A percentile compares a stretch with the other conserved stretches of the same genome.
Evolutionary conservation across 208 protist species (phyloP).

Genomic region (Phytomonas francai): DNA sequence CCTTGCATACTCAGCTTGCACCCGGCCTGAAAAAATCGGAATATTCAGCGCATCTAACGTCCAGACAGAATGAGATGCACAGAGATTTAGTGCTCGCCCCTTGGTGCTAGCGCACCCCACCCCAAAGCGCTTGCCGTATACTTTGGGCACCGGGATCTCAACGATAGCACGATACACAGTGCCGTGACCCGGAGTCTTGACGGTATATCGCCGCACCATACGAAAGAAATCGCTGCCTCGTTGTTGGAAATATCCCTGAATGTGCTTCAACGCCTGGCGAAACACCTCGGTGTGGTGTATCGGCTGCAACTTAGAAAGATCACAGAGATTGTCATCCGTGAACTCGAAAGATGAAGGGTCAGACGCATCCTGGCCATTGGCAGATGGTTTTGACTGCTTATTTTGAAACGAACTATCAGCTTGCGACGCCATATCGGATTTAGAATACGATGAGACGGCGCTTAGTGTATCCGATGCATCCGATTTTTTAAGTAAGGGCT

Average conservation of each 20-base stretch:
- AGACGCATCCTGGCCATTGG: not conserved
- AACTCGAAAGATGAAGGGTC: not conserved
- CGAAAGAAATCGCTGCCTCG: conserved; percentile 47
- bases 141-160: conserved; percentile 48
- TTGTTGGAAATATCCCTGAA: conserved; percentile 26
- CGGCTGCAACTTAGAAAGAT: conserved; percentile 35
- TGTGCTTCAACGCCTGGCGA: conserved; percentile 20
- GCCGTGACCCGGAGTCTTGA: conserved; percentile 28
- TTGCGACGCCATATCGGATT: not conserved
- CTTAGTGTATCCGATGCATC: not conserved
- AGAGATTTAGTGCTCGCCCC: conserved; percentile 39
- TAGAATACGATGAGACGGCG: not conserved
- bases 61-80: conserved; percentile 46
- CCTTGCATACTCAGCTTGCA: conserved; percentile 36
- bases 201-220: conserved; percentile 59
- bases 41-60: conserved; percentile 55
- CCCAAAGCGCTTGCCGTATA: conserved; percentile 47
- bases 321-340: conserved; percentile 68
- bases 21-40: conserved; percentile 33
- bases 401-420: not conserved
- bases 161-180: conserved; percentile 65
- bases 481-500: not conserved
- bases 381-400: not conserved
- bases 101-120: conserved; percentile 61
- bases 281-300: conserved; percentile 48